Evolutionary conservation across 805 yeast genomes (phyloP).

Genomic region (Monosporozyma aquatica): DNA sequence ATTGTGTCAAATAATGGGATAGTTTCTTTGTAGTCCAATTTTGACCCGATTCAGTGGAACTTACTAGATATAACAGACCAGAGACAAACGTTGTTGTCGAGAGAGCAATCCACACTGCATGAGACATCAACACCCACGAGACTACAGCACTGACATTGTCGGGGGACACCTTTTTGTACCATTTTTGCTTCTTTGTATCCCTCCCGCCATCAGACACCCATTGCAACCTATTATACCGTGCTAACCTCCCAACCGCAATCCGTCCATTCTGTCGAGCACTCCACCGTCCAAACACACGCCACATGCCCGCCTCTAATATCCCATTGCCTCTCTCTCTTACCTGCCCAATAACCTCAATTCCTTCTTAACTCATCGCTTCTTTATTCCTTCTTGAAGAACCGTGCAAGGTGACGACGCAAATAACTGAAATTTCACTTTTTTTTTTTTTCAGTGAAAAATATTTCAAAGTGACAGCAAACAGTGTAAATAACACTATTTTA

Average conservation of each 20-base stretch:
- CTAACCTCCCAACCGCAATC: background rate
- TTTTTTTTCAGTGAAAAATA: no score
- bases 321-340: no score
- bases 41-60: constrained; percentile 41
- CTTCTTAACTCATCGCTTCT: no score
- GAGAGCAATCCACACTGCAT: constrained; percentile 63
- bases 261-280: background rate
- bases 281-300: no score
- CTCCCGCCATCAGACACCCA: no score
- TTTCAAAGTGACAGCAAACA: no score
- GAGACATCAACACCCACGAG: constrained; percentile 88
- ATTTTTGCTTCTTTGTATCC: no score
- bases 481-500: constrained; percentile 1
- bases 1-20: constrained; percentile 77
- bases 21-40: constrained; percentile 74
- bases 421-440: no score
- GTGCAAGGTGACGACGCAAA: no score
- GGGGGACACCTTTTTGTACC: constrained; percentile 18
- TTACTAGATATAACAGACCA: constrained; percentile 60
- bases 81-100: constrained; percentile 94
- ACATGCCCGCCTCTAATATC: no score
- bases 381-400: no score
- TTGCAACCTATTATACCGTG: background rate
- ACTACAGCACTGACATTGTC: constrained; percentile 87
- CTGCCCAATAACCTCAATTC: no score